Conservation (phyloP, 106 monocot genomes). For the Posidonia australis region DNA sequence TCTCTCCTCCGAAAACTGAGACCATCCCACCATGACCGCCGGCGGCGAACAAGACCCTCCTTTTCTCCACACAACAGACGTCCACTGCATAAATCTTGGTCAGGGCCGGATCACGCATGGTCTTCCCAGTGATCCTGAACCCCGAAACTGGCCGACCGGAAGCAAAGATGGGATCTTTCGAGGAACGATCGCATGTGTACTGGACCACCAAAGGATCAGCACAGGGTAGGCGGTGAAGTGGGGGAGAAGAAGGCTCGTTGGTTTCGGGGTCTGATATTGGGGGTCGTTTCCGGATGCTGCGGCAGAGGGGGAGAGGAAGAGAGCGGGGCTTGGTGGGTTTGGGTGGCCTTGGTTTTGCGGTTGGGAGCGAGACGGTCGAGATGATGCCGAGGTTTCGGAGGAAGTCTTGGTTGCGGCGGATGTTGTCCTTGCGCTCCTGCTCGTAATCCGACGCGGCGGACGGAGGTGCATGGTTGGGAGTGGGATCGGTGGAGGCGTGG, state of each 20-base stretch:
- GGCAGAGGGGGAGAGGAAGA: constrained; percentile 9
- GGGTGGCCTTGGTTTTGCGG: constrained; percentile 6
- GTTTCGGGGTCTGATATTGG: background rate
- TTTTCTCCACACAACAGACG: background rate
- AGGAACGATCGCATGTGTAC: constrained; percentile 18
- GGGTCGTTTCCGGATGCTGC: constrained; percentile 16
- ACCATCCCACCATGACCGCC: constrained; percentile 27
- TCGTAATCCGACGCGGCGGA: constrained; percentile 19
- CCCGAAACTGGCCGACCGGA: constrained; percentile 1
- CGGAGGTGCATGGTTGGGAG: too few species aligned
- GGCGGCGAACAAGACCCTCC: constrained; percentile 20
- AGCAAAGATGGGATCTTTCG: background rate
- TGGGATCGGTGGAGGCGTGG: too few species aligned
- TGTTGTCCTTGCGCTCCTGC: constrained; percentile 23
- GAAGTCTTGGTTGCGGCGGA: constrained; percentile 29
- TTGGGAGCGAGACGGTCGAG: background rate
- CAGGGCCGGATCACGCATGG: constrained; percentile 20
- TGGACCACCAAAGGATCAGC: constrained; percentile 15
- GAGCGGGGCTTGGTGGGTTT: background rate
- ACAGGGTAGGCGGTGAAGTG: constrained; percentile 4
- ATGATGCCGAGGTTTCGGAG: constrained; percentile 32
- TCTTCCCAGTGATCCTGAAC: constrained; percentile 13
- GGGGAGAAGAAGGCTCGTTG: background rate
- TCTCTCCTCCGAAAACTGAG: constrained; percentile 23
- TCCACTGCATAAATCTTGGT: constrained; percentile 32